Evolutionary conservation across 495 filamentous ascomycete species (phyloP), one percentile per base, ranked within the genome.

Genomic region (Aspergillus conjunctus): DNA sequence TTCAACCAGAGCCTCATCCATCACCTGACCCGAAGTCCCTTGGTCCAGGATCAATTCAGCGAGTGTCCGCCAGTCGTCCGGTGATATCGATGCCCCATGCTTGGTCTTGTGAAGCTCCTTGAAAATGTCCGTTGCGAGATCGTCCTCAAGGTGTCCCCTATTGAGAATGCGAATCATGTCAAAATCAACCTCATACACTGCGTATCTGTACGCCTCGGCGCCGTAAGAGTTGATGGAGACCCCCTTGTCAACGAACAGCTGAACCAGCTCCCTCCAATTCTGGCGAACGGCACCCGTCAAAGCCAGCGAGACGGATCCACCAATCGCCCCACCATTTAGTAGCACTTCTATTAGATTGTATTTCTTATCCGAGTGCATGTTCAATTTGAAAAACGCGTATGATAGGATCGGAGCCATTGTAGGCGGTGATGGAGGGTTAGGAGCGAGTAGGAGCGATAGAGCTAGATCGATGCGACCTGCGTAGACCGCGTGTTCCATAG

Each of bases 331-430:
- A 0, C 51, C 58, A 22, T 60, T 54, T 21, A 60, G 26, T 5
- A 60, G 41, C 6, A 60, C 39, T 21, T 60, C 58, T 11, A 60
- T 54, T 1, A 60, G 21, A 5, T 30, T 12, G 18, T 54, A 54
- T 41, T 60, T 60, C 43, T 54, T 54, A 12, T 60, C 51, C 2
- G 44, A 41, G 1, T 33, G 32, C 17, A 54, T 41, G 1, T 54
- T 31, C 43, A 49, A 34, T 33, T 60, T 41, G 51, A 49, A 60
- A 34, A 60, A 60, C 8, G 45, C 41, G 9, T 60, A 54, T 7
- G 58, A 43, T 11, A 60, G 51, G 9, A 54, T 48, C 17, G 58
- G 51, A 34, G 58, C 58, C 12, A 60, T 32, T 3, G 58, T 60
- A 22, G 33, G 30, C 0, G 58, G 51, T 39, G 37, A 14, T 1